Evolutionary conservation across 1,284 basidiomycete genomes (phyloP), one percentile per base, ranked within the genome.

Genomic region (Ustanciosporium gigantosporum): DNA sequence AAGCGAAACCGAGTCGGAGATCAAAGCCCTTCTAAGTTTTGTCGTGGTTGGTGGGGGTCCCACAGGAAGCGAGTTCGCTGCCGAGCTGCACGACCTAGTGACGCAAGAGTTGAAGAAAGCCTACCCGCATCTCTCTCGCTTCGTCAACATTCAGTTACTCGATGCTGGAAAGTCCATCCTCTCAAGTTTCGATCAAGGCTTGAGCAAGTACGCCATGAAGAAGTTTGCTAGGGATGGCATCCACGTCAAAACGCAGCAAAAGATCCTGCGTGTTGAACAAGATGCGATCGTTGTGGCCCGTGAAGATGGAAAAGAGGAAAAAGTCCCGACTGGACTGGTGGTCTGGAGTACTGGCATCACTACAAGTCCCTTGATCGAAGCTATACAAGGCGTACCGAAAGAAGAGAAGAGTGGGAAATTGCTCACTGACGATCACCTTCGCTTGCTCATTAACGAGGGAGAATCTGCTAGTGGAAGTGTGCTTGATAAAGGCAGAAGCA

Each of bases 341-440:
- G 89, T 93, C 16, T 91, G 90, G 91, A 87, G 19, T 64, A 91
- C 90, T 4, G 89, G 89, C 2, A 81, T 92, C 7, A 83, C 88
- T 8, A 84, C 88, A 3, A 91, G 91, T 70, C 88, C 89, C 7
- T 80, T 92, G 32, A 82, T 91, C 37, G 78, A 83, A 46, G 81
- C 82, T 0, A 83, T 90, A 38, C 76, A 79, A 4, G 85, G 52
- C 0, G 76, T 90, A 5, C 71, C 84, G 29, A 88, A 87, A 17
- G 81, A 88, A 71, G 80, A 84, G 7, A 81, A 84, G 47, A 81
- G 89, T 25, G 84, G 86, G 45, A 82, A 86, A 8, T 76, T 89
- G 36, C 81, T 68, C 1, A 70, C 66, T n/a, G 42, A 60, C 41
- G 45, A 53, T 13, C 40, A 21, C 7, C 37, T 72, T 5, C 49